Base-by-base conservation (phyloP, 2,329 filamentous ascomycete genomes). In the Reticulascus tulasneorum region DNA sequence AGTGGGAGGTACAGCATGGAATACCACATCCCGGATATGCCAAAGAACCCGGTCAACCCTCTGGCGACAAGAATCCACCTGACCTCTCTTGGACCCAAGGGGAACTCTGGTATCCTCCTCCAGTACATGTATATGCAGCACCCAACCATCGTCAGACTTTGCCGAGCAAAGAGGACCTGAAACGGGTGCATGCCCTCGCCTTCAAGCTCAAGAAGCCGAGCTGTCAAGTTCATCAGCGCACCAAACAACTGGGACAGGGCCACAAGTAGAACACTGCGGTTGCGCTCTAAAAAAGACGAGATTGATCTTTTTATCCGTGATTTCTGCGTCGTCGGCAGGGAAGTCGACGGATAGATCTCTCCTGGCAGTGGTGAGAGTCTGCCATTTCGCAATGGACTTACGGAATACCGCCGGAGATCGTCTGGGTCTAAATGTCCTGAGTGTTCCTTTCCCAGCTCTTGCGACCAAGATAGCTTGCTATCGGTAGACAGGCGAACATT, bases 201-300 rank as follows among this genome's bases (percentile, higher is more conserved):
- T 46, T 84, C 69, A 13, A 84, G 69, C 55, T 94, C 86, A 24
- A 95, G 66, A 9, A 91, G 59, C 15, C 88, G 73, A 1, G 87
- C 86, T 25, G 80, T 79, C 9, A 94, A 77, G 56, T 93, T 94
- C 90, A 95, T 95, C 34, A 86, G 61, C 0, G 84, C 81, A 2
- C 83, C 87, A 49, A 95, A 95, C 23, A 93, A 66, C 59, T 94
- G 88, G 0, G 87, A 76, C 3, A 82, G 43, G 13, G 89, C 67
- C 27, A 95, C 86, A 28, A 89, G 67, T 16, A 84, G 66, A 15
- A 90, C 73, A 3, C 86, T 85, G 47, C 83, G 82, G 51, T 93
- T 89, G 35, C 67, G 64, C 5, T 60, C 45, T 82, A 83, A 88
- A 45, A 77, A 62, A 16, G 40, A 43, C 16, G 45, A 18, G 42